phyloP scores from a whole-genome alignment of 1,284 basidiomycete genomes.

The Moesziomyces sp. region DNA sequence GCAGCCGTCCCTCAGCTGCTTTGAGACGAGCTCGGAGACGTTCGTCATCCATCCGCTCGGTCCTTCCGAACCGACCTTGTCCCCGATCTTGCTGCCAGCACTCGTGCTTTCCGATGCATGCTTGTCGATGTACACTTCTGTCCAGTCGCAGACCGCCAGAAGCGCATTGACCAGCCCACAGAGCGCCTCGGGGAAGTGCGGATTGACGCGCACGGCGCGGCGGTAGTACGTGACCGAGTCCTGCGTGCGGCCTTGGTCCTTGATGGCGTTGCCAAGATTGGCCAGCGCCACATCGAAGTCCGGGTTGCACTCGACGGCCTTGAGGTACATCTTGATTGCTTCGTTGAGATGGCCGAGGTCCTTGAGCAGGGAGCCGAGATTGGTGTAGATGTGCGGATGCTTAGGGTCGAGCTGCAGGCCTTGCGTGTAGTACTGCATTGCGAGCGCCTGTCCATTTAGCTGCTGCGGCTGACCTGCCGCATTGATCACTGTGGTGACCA shows the following conservation, averaged over 20 bases:
- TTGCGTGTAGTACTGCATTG: conserved; percentile 73
- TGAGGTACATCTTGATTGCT: conserved; percentile 73
- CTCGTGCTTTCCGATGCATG: neutral
- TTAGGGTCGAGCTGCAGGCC: conserved; percentile 73
- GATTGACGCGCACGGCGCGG: conserved; percentile 72
- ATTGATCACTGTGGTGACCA: conserved; percentile 61
- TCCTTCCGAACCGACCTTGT: neutral
- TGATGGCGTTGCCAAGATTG: conserved; percentile 75
- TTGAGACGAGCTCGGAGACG: conserved; percentile 71
- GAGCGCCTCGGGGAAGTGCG: conserved; percentile 73
- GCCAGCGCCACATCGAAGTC: conserved; percentile 74
- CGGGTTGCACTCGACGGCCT: conserved; percentile 73
- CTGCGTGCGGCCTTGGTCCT: conserved; percentile 70
- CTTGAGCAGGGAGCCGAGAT: conserved; percentile 75
- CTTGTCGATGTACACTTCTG: conserved; percentile 65
- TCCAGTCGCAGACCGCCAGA: conserved; percentile 74
- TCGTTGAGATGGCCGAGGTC: conserved; percentile 73
- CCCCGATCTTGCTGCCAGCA: conserved; percentile 1
- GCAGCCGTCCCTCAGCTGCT: conserved; percentile 71
- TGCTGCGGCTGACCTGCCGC: conserved; percentile 64
- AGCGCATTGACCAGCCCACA: conserved; percentile 74
- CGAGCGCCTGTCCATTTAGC: conserved; percentile 69
- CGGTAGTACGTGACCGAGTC: conserved; percentile 74
- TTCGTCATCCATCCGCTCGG: conserved; percentile 71
- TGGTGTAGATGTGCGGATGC: conserved; percentile 75